These are phyloP conservation scores for Bacidia gigantensis DNA, from an alignment of 495 filamentous ascomycete species.

Conservation along the genomic window DNA sequence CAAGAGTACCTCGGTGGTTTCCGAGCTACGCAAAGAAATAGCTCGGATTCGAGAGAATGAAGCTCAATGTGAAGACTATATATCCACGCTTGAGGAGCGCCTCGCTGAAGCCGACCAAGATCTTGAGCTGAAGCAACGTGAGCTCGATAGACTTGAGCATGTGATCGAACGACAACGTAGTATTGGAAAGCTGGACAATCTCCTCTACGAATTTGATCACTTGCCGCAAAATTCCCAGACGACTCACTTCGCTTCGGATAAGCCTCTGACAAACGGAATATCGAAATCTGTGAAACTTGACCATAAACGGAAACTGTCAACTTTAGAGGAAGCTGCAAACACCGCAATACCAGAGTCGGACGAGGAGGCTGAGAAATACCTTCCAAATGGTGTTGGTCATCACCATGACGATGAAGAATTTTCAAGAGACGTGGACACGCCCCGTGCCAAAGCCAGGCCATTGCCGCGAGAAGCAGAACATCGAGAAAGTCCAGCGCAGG, in stretches of 20 bases:
- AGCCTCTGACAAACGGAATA: constrained; percentile 15
- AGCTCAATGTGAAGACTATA: constrained; percentile 81
- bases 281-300: constrained; percentile 5
- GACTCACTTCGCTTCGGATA: not conserved
- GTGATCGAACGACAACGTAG: constrained; percentile 91
- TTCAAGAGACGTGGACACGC: constrained; percentile 13
- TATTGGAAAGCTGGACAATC: constrained; percentile 82
- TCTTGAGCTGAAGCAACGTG: constrained; percentile 88
- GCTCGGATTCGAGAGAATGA: constrained; percentile 83
- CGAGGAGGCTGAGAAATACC: constrained; percentile 23
- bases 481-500: constrained; percentile 58
- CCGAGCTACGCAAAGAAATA: constrained; percentile 84
- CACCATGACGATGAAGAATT: not conserved
- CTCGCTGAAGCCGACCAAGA: constrained; percentile 94
- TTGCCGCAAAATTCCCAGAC: constrained; percentile 47
- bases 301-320: constrained; percentile 11
- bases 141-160: constrained; percentile 86
- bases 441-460: constrained; percentile 17
- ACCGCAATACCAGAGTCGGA: constrained; percentile 43
- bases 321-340: constrained; percentile 35
- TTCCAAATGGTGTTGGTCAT: constrained; percentile 1
- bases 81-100: constrained; percentile 90
- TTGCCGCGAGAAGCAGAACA: constrained; percentile 26
- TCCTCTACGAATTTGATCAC: constrained; percentile 80
- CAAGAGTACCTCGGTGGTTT: constrained; percentile 69